These are phyloP conservation scores for Lonicera japonica DNA, from an alignment of 129 eudicot species.

Conservation along the genomic window DNA sequence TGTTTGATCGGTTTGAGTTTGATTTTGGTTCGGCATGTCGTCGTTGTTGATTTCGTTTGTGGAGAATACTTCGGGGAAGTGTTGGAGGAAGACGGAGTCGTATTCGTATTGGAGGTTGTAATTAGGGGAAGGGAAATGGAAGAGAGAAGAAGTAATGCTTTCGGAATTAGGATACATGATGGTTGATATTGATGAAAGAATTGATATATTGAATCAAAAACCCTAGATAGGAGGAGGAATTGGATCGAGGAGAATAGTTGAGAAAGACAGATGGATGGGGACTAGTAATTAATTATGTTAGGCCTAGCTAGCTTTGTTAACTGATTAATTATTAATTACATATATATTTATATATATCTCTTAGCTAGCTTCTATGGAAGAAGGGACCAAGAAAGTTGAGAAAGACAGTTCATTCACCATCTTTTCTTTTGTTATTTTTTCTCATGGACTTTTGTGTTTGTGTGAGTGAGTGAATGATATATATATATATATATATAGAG, in stretches of 20 bases:
- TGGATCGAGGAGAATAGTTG: constrained; percentile 8
- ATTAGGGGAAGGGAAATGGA: constrained; percentile 28
- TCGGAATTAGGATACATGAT: constrained; percentile 35
- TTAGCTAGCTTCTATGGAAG: not conserved
- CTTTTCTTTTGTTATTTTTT: not conserved
- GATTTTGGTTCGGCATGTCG: no score
- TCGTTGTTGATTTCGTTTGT: not conserved
- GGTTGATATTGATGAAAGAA: no score
- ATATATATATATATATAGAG: no score
- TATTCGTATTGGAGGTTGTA: constrained; percentile 27
- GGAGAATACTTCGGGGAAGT: constrained; percentile 8
- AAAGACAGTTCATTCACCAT: constrained; percentile 8
- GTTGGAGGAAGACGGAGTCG: constrained; percentile 24
- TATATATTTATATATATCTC: not conserved
- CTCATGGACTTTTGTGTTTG: not conserved
- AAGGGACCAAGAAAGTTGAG: constrained; percentile 1
- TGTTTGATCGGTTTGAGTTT: not conserved
- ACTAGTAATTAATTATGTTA: no score
- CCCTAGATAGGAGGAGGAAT: no score
- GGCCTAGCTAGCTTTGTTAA: no score
- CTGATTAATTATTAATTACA: no score
- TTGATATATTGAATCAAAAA: no score
- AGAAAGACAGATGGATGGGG: constrained; percentile 6
- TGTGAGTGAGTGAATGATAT: not conserved
- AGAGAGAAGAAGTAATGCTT: constrained; percentile 17